These are phyloP conservation scores for Rhizoctonia solani DNA, from an alignment of 1,284 basidiomycete species.

Conservation along the genomic window DNA sequence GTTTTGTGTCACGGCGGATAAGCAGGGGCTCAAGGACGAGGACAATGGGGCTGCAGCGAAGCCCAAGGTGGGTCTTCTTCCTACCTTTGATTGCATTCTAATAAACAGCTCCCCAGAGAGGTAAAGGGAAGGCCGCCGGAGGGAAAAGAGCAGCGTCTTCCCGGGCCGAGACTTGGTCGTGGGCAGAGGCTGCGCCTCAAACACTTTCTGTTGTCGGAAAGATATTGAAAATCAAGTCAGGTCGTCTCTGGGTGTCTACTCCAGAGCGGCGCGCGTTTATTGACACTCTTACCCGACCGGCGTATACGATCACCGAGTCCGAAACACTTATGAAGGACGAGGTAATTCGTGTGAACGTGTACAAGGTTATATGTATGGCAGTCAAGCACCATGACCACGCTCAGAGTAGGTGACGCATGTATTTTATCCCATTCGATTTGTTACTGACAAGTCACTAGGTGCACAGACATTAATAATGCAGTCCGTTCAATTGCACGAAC, in stretches of 20 bases:
- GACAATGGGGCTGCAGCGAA: constrained; percentile 54
- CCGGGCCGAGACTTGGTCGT: constrained; percentile 62
- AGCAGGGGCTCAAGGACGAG: constrained; percentile 61
- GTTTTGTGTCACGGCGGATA: constrained; percentile 80
- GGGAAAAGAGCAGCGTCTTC: constrained; percentile 51
- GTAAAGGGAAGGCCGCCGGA: constrained; percentile 56
- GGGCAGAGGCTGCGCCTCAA: constrained; percentile 75
- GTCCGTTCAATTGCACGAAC: constrained; percentile 91
- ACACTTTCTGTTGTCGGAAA: constrained; percentile 72
- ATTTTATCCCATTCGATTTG: neutral
- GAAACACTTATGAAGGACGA: constrained; percentile 86
- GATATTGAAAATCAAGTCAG: constrained; percentile 72
- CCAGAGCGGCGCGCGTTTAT: constrained; percentile 84
- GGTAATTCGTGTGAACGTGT: constrained; percentile 73
- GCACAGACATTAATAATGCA: constrained; percentile 93
- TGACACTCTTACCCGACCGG: constrained; percentile 81
- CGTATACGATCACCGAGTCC: constrained; percentile 83
- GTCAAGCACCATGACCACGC: constrained; percentile 91
- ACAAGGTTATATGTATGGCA: constrained; percentile 88
- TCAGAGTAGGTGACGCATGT: constrained; percentile 55
- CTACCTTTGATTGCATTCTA: neutral
- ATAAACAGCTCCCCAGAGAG: constrained; percentile 47
- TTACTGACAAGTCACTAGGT: constrained; percentile 41
- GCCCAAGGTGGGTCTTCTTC: constrained; percentile 40
- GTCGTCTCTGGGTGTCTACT: constrained; percentile 85